A percentile compares a stretch with the other conserved stretches of the same genome.
These are phyloP conservation scores for Alternaria consortialis DNA, from an alignment of 2,329 filamentous ascomycete species.

Conservation along the genomic window DNA sequence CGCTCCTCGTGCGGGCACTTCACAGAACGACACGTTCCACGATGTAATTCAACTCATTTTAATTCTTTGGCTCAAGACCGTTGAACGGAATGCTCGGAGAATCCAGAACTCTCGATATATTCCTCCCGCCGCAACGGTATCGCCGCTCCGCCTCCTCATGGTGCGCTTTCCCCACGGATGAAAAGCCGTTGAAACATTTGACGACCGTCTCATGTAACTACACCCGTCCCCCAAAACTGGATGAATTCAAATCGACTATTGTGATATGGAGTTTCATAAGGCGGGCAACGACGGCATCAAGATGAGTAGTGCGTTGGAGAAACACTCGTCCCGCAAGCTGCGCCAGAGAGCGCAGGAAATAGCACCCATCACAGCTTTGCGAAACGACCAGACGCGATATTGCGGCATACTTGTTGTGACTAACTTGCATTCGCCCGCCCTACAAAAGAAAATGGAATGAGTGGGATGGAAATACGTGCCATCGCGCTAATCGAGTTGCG, in stretches of 20 bases:
- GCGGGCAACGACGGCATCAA: not conserved
- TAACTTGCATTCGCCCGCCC: not conserved
- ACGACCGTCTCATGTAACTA: not conserved
- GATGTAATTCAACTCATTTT: not conserved
- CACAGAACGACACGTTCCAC: not conserved
- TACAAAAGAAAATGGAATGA: no score
- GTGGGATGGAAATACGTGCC: not conserved
- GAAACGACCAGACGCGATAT: not conserved
- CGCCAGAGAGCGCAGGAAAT: not conserved
- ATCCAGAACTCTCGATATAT: not conserved
- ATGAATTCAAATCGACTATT: not conserved
- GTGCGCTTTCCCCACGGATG: not conserved
- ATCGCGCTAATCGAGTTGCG: not conserved
- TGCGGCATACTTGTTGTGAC: no score
- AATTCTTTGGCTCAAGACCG: no score
- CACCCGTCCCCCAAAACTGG: not conserved
- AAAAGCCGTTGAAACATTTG: not conserved
- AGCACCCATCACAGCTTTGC: not conserved
- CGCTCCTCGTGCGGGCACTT: not conserved
- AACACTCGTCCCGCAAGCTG: not conserved
- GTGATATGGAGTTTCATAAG: no score
- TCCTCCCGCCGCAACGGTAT: not conserved
- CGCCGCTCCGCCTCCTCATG: no score
- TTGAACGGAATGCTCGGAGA: not conserved
- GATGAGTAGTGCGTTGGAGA: not conserved